Percentiles rank a stretch among this genome's conserved stretches.
These are phyloP conservation scores for Pelargonium cotyledonis DNA, from an alignment of 441 rosid genomes.

Conservation along the genomic window DNA sequence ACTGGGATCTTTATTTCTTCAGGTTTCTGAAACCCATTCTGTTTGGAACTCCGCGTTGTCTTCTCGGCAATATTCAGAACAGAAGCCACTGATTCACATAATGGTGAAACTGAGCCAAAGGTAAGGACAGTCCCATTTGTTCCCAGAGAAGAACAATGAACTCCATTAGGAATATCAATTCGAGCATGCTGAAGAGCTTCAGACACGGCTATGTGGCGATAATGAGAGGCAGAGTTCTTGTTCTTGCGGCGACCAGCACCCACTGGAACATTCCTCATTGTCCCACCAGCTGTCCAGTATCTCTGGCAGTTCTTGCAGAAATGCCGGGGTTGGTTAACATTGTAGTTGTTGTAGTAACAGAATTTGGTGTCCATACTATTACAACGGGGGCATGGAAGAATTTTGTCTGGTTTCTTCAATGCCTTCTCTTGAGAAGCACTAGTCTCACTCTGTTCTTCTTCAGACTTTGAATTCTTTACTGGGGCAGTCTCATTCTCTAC, in stretches of 20 bases:
- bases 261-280: conserved; percentile 72
- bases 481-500: conserved; percentile 27
- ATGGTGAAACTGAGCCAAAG: conserved; percentile 62
- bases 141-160: conserved; percentile 45
- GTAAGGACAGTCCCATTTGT: conserved; percentile 62
- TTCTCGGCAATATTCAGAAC: conserved; percentile 66
- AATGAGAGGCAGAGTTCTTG: conserved; percentile 50
- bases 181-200: conserved; percentile 47
- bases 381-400: conserved; percentile 68
- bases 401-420: conserved; percentile 60
- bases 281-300: conserved; percentile 80
- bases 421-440: conserved; percentile 42
- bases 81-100: conserved; percentile 80
- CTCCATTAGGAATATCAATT: conserved; percentile 46
- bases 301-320: conserved; percentile 73
- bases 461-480: conserved; percentile 32
- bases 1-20: conserved; percentile 33
- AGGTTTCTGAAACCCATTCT: conserved; percentile 53
- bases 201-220: conserved; percentile 44
- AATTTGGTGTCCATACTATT: conserved; percentile 71
- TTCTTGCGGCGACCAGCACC: conserved; percentile 77
- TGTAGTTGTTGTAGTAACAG: conserved; percentile 70
- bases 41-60: conserved; percentile 35
- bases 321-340: conserved; percentile 66
- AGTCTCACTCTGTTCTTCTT: conserved; percentile 39